Evolutionary conservation across 2,329 filamentous ascomycete genomes (phyloP).

Genomic region (Scedosporium aurantiacum): DNA sequence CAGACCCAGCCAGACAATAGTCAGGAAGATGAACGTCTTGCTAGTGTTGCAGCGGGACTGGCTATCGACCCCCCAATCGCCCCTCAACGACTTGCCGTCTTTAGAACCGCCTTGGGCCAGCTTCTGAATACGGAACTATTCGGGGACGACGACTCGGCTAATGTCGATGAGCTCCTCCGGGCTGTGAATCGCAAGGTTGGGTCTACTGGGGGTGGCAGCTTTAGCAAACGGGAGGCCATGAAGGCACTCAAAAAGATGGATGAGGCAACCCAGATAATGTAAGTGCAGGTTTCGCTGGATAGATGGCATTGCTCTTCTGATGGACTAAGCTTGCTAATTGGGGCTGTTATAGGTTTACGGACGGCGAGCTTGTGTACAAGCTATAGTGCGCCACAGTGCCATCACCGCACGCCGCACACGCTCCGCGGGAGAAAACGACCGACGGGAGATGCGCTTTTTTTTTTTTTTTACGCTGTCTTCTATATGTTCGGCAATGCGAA

Average conservation of each 20-base stretch:
- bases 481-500: no score
- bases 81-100: conserved; percentile 54
- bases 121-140: conserved; percentile 78
- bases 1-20: conserved; percentile 28
- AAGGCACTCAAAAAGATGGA: conserved; percentile 72
- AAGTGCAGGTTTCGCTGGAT: conserved; percentile 28
- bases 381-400: conserved; percentile 31
- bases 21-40: conserved; percentile 34
- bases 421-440: no score
- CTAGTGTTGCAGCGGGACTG: conserved; percentile 28
- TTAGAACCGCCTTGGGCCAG: conserved; percentile 72
- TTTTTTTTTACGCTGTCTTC: no score
- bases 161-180: conserved; percentile 60
- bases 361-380: conserved; percentile 59
- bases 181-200: conserved; percentile 68
- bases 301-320: no score
- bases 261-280: conserved; percentile 85
- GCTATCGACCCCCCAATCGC: conserved; percentile 41
- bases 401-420: no score
- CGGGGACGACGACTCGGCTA: conserved; percentile 64
- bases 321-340: not conserved
- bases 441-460: no score
- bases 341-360: conserved; percentile 36
- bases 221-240: conserved; percentile 60
- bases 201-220: conserved; percentile 41